Evolutionary conservation across 345 rosid species (phyloP).

Genomic region (Rubroshorea leprosula): DNA sequence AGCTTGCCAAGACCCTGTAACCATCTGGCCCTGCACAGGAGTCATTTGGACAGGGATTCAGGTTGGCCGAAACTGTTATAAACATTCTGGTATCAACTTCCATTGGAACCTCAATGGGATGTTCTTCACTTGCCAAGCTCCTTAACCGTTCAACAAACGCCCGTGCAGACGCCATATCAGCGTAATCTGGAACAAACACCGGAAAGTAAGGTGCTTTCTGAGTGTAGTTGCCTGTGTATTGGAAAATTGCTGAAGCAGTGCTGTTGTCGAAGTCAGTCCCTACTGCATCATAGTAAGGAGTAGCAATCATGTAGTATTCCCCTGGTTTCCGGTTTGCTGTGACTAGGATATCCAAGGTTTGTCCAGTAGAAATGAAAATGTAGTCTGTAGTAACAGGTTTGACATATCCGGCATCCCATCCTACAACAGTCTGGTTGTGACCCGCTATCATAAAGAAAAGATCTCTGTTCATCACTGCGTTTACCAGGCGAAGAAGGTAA

Average conservation of each 20-base stretch:
- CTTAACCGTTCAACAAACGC: background rate
- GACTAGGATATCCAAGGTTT: background rate
- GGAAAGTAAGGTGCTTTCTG: background rate
- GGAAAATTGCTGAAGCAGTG: slow-evolving; percentile 29
- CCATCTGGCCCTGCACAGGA: background rate
- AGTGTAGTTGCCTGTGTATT: slow-evolving; percentile 21
- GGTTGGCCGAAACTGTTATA: slow-evolving; percentile 13
- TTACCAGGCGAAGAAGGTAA: slow-evolving; percentile 17
- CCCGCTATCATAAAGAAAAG: slow-evolving; percentile 25
- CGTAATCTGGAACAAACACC: background rate
- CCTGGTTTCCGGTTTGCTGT: background rate
- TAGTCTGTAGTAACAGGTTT: background rate
- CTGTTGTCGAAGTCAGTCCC: background rate
- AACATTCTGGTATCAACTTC: background rate
- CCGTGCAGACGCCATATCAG: background rate
- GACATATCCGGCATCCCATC: background rate
- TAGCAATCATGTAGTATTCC: slow-evolving; percentile 20
- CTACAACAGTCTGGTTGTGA: background rate
- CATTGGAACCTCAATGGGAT: background rate
- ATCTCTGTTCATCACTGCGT: slow-evolving; percentile 12
- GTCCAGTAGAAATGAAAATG: background rate
- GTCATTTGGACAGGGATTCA: slow-evolving; percentile 10
- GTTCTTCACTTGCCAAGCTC: background rate
- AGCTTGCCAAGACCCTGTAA: background rate
- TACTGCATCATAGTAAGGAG: slow-evolving; percentile 9